phyloP scores from a whole-genome alignment of 805 yeast genomes.

The Schwanniomyces sp. region DNA sequence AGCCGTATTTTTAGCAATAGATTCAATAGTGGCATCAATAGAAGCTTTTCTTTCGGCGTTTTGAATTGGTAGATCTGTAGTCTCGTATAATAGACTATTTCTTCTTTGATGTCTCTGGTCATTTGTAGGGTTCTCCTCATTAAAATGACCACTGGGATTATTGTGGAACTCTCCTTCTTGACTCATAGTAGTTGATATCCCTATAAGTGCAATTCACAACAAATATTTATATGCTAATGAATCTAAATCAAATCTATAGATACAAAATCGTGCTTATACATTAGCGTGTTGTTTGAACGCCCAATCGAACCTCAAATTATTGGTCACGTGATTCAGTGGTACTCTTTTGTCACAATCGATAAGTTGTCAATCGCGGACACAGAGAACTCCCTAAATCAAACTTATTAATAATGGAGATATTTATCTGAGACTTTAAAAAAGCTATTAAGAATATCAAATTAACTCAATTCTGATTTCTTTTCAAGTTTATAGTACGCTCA shows the following conservation, averaged over 20 bases:
- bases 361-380: no score
- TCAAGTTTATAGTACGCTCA: no score
- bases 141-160: neutral
- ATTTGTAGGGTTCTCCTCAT: neutral
- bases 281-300: neutral
- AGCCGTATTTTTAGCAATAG: constrained; percentile 9
- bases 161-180: neutral
- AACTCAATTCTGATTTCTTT: no score
- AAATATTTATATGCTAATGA: neutral
- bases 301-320: neutral
- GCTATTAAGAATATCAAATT: no score
- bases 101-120: neutral
- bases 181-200: neutral
- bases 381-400: no score
- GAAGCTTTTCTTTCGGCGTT: constrained; percentile 2
- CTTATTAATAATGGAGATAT: no score
- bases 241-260: neutral
- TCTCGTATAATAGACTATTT: constrained; percentile 2
- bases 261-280: neutral
- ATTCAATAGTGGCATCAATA: constrained; percentile 10
- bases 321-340: neutral
- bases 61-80: neutral
- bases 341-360: no score
- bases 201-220: neutral
- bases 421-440: no score